Percentiles rank a stretch among this genome's conserved stretches.
Evolutionary conservation across 768 basidiomycete species (phyloP).

Genomic region (Mycena pura): DNA sequence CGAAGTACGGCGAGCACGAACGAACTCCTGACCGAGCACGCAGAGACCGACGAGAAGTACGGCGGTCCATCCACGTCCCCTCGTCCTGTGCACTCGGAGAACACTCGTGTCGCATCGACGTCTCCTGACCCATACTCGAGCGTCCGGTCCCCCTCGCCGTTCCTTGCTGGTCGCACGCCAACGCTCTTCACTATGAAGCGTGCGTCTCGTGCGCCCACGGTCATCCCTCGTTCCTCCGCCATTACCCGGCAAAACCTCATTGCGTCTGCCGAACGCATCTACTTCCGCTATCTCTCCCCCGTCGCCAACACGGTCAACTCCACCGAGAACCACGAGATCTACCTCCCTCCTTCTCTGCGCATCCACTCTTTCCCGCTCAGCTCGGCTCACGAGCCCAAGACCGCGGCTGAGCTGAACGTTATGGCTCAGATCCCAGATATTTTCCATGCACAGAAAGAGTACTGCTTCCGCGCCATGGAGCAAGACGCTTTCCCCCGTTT

Average conservation of each 20-base stretch:
- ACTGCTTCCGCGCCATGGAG: constrained; percentile 95
- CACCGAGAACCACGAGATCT: constrained; percentile 95
- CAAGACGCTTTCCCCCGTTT: constrained; percentile 95
- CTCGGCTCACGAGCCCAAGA: constrained; percentile 73
- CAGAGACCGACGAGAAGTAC: constrained; percentile 56
- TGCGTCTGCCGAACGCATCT: constrained; percentile 95
- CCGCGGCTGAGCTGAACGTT: constrained; percentile 69
- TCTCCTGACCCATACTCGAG: constrained; percentile 52
- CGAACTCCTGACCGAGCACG: constrained; percentile 70
- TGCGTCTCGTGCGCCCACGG: constrained; percentile 88
- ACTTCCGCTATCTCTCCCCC: constrained; percentile 90
- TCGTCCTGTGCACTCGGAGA: constrained; percentile 45
- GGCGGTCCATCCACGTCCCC: constrained; percentile 44
- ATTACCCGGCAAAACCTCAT: constrained; percentile 91
- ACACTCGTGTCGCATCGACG: constrained; percentile 53
- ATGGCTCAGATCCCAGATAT: constrained; percentile 95
- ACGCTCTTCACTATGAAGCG: constrained; percentile 79
- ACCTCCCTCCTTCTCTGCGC: constrained; percentile 91
- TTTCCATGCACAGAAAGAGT: constrained; percentile 97
- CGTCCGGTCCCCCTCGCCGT: constrained; percentile 78
- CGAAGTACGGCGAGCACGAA: constrained; percentile 85
- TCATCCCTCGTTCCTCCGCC: constrained; percentile 90
- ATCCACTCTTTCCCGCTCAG: constrained; percentile 90
- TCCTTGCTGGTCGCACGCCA: constrained; percentile 72
- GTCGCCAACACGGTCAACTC: constrained; percentile 77